phyloP scores from a whole-genome alignment of 148 eudicot species.

The Pouteria glomerata region DNA sequence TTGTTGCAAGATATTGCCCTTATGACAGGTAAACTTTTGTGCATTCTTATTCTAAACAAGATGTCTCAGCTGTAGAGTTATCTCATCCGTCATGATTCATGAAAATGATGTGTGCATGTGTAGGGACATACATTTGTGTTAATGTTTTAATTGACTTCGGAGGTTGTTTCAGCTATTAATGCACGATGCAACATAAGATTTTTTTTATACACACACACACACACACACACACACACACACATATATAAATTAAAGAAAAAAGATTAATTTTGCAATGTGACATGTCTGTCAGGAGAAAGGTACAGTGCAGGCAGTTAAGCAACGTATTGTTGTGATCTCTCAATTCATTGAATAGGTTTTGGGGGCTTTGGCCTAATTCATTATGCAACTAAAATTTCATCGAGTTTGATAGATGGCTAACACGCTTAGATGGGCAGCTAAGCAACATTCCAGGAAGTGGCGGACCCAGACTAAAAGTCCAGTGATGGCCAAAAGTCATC shows the following conservation, averaged over 20 bases:
- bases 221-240: neutral
- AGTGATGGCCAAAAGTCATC: too few relatives aligned
- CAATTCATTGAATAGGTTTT: neutral
- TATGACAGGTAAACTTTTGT: slow-evolving; percentile 64
- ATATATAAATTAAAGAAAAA: neutral
- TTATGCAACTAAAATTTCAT: neutral
- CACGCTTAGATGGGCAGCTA: neutral
- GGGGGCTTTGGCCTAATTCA: neutral
- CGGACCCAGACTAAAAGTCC: too few relatives aligned
- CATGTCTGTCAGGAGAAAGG: neutral
- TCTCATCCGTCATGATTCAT: neutral
- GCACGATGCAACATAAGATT: neutral
- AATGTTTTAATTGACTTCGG: neutral
- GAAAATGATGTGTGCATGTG: neutral
- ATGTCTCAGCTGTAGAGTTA: neutral
- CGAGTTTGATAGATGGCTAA: neutral
- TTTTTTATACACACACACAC: neutral
- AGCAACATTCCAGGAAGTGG: too few relatives aligned
- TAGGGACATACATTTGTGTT: neutral
- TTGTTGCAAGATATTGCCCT: slow-evolving; percentile 89
- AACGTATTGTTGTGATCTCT: neutral
- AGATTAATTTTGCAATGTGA: neutral
- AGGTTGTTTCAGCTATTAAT: neutral
- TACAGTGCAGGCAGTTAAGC: neutral
- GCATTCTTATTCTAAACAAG: neutral